Percentiles rank a stretch among this genome's conserved stretches.
Conservation (phyloP, 306 rosid genomes). For the Sphenostylis stenocarpa region DNA sequence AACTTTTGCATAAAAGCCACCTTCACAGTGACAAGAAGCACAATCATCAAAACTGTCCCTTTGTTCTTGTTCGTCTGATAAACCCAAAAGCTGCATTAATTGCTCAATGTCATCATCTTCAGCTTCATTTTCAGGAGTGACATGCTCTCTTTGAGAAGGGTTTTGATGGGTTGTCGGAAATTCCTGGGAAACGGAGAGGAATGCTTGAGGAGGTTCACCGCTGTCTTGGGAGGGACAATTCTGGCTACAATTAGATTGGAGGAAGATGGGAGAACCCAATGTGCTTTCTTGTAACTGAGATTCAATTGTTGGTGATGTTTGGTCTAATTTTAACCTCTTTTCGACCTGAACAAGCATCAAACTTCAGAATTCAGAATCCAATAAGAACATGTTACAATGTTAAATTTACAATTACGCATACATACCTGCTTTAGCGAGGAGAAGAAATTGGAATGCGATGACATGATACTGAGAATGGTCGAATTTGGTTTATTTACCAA, state of each 20-base stretch:
- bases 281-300: slow-evolving; percentile 28
- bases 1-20: slow-evolving; percentile 79
- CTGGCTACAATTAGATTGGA: slow-evolving; percentile 34
- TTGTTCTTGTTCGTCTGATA: slow-evolving; percentile 39
- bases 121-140: slow-evolving; percentile 14
- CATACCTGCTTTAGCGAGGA: slow-evolving; percentile 71
- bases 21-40: slow-evolving; percentile 69
- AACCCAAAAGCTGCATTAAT: slow-evolving; percentile 60
- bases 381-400: background rate
- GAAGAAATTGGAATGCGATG: slow-evolving; percentile 72
- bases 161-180: slow-evolving; percentile 40
- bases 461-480: slow-evolving; percentile 37
- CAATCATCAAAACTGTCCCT: slow-evolving; percentile 30
- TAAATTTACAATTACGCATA: background rate
- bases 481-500: no score
- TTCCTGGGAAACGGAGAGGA: slow-evolving; percentile 60
- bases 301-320: slow-evolving; percentile 7
- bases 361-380: background rate
- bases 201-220: slow-evolving; percentile 63
- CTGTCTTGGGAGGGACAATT: slow-evolving; percentile 35
- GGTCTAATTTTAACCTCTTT: slow-evolving; percentile 72
- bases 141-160: slow-evolving; percentile 31
- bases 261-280: slow-evolving; percentile 59
- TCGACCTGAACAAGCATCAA: slow-evolving; percentile 54
- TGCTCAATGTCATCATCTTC: slow-evolving; percentile 51